Percentiles rank a stretch among this genome's conserved stretches.
phyloP scores from a whole-genome alignment of 1,284 basidiomycete genomes.

The Boletellus sp. region DNA sequence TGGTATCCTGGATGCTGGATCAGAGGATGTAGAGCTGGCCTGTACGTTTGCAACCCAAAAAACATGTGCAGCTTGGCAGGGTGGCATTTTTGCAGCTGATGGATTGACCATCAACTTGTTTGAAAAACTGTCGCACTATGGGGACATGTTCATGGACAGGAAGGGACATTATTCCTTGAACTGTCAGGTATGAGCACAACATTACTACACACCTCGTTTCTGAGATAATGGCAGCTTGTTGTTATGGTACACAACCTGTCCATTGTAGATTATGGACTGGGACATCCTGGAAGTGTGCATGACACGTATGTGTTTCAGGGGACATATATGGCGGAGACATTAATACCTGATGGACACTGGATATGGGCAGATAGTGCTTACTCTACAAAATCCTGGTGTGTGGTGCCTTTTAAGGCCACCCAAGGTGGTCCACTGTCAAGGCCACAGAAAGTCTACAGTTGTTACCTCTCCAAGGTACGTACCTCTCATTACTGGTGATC shows the following conservation, averaged over 20 bases:
- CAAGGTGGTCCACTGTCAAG: not conserved
- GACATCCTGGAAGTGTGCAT: conserved; percentile 6
- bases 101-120: not conserved
- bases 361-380: no score
- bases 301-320: conserved; percentile 6
- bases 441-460: not conserved
- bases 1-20: not conserved
- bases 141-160: not conserved
- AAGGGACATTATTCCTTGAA: no score
- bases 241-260: conserved; percentile 6
- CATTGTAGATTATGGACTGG: conserved; percentile 6
- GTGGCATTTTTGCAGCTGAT: not conserved
- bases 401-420: no score
- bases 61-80: not conserved
- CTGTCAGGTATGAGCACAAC: no score
- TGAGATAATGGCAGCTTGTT: not conserved
- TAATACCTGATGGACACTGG: no score
- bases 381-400: no score
- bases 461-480: conserved; percentile 1
- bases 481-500: not conserved
- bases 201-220: no score
- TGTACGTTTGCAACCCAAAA: not conserved
- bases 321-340: not conserved
- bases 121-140: not conserved
- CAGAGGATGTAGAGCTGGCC: not conserved